Base-by-base conservation (phyloP, 2,329 filamentous ascomycete species). In the Botryotinia convoluta region DNA sequence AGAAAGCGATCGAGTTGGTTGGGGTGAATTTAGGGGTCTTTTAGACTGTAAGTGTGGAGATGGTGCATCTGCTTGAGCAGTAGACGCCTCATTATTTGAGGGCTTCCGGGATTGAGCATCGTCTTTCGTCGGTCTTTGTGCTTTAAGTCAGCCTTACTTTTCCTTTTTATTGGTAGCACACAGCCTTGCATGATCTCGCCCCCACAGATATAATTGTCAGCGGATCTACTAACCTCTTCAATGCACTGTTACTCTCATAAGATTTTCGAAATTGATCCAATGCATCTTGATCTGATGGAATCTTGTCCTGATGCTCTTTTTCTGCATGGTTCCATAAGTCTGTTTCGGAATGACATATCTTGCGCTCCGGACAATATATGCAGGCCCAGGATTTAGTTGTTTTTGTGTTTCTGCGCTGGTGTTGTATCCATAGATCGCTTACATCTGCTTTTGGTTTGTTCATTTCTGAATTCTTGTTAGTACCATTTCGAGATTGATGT, bases 331-430 rank as follows among this genome's bases (percentile, higher is more conserved):
- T 62, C 75, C 77, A 79, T 0, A 79, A 65, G 0, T 74, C 69
- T 6, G 71, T 70, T 37, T 73, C 57, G 3, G 73, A 73, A 1
- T 12, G 26, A 39, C 74, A 80, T 4, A 78, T 74, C 7, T 37
- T 64, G 3, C 71, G 65, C 3, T 79, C 75, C 0, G 35, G 29
- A 42, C 79, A 80, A 20, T 68, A 68, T 0, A 54, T 70, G 45
- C 79, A 80, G 0, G 75, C 75, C 73, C 74, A 79, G 2, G 73
- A 72, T 22, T 73, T 69, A 0, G 77, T 77, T 3, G 75, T 71
- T 39, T 77, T 79, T 2, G 73, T 72, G 20, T 73, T 74, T 14
- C 63, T 37, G 4, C 79, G 64, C 35, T 77, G 75, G 29, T 79
- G 77, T 18, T 76, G 74, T 10, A 77, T 75, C 78, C 78, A 80